Percentiles rank a stretch among this genome's conserved stretches.
These are phyloP conservation scores for Diplotaxis tenuifolia DNA, from an alignment of 345 rosid genomes.

Conservation along the genomic window DNA sequence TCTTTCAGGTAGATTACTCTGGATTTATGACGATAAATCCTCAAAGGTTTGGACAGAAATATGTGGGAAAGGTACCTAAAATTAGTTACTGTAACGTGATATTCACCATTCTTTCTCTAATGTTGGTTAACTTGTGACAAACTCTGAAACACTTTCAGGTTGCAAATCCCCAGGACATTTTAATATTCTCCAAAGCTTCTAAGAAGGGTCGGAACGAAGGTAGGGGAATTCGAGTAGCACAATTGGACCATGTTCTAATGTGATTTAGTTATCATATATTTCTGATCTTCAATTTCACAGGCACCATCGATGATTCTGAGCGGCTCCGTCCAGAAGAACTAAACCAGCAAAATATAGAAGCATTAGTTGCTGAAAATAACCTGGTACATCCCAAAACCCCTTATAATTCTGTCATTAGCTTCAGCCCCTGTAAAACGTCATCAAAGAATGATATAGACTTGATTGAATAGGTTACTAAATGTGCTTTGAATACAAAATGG, in stretches of 20 bases:
- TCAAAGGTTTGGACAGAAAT: slow-evolving; percentile 97
- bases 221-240: slow-evolving; percentile 20
- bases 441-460: slow-evolving; percentile 7
- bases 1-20: slow-evolving; percentile 86
- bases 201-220: slow-evolving; percentile 61
- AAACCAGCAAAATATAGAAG: slow-evolving; percentile 98
- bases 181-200: slow-evolving; percentile 90
- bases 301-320: slow-evolving; percentile 73
- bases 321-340: slow-evolving; percentile 95
- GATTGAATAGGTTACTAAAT: slow-evolving; percentile 16
- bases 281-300: slow-evolving; percentile 44
- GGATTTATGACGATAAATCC: slow-evolving; percentile 99
- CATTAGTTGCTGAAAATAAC: slow-evolving; percentile 93
- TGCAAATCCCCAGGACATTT: slow-evolving; percentile 98
- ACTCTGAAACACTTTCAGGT: slow-evolving; percentile 49
- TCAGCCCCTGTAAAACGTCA: background rate
- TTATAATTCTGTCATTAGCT: slow-evolving; percentile 8
- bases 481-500: slow-evolving; percentile 11
- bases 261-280: slow-evolving; percentile 2
- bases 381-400: slow-evolving; percentile 53
- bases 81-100: slow-evolving; percentile 5
- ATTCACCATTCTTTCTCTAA: slow-evolving; percentile 10
- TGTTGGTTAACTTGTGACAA: slow-evolving; percentile 16
- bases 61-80: slow-evolving; percentile 83
- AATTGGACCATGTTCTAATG: background rate